Evolutionary conservation across 768 basidiomycete species (phyloP).

Genomic region (Basidioascus undulatus): DNA sequence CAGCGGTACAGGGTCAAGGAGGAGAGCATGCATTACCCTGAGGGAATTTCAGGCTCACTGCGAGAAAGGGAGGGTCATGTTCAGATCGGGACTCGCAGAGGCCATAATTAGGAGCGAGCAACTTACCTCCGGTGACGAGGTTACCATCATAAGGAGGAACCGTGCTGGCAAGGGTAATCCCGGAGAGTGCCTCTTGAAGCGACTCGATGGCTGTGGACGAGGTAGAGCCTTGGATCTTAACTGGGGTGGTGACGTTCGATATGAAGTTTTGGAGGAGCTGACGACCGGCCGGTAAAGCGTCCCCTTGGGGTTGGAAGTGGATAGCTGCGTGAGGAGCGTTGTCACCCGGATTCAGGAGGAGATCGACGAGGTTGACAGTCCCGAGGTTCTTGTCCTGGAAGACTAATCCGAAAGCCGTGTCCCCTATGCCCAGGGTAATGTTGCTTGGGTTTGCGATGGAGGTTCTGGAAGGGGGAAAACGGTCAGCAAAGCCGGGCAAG

Average conservation of each 20-base stretch:
- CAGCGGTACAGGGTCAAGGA: too few species aligned
- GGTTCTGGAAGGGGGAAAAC: too few species aligned
- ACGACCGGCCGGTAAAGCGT: slow-evolving; percentile 29
- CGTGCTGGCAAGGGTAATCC: slow-evolving; percentile 32
- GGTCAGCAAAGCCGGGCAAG: background rate
- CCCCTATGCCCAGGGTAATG: slow-evolving; percentile 31
- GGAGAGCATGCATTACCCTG: too few species aligned
- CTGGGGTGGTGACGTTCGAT: slow-evolving; percentile 34
- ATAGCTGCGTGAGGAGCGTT: slow-evolving; percentile 36
- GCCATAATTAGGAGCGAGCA: too few species aligned
- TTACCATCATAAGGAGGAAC: slow-evolving; percentile 42
- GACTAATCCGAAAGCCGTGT: slow-evolving; percentile 34
- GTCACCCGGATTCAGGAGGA: slow-evolving; percentile 37
- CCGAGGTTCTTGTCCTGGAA: slow-evolving; percentile 37
- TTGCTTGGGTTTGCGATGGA: slow-evolving; percentile 15
- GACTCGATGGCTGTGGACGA: slow-evolving; percentile 36
- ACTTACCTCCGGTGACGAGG: too few species aligned
- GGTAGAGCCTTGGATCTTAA: slow-evolving; percentile 31
- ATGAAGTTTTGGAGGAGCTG: slow-evolving; percentile 39
- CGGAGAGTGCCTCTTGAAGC: slow-evolving; percentile 33
- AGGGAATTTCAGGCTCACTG: too few species aligned
- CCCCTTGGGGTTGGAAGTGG: slow-evolving; percentile 29
- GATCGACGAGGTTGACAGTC: slow-evolving; percentile 30
- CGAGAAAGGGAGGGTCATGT: slow-evolving; percentile 35
- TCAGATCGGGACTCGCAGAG: too few species aligned